These are phyloP conservation scores for Phyllosticta capitalensis DNA, from an alignment of 2,329 filamentous ascomycete genomes.

Conservation along the genomic window DNA sequence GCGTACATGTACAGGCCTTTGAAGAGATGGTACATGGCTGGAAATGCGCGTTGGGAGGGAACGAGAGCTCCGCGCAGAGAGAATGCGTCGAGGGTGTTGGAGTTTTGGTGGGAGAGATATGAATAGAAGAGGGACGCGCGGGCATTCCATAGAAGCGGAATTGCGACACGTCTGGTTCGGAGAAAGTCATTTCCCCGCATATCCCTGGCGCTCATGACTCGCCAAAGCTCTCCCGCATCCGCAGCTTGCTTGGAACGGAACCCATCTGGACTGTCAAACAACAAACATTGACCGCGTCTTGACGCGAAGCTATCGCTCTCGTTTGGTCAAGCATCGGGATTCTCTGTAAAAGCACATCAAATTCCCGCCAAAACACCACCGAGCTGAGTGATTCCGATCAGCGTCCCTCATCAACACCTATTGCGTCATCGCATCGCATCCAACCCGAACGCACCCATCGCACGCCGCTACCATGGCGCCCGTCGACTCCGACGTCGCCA, in stretches of 20 bases:
- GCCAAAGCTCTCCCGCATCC: constrained; percentile 4
- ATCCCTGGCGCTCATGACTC: not conserved
- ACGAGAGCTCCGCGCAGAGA: not conserved
- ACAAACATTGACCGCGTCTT: constrained; percentile 2
- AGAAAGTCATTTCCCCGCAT: not conserved
- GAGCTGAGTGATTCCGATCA: not conserved
- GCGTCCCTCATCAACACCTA: constrained; percentile 1
- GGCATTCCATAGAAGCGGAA: not conserved
- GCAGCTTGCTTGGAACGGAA: not conserved
- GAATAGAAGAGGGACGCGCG: constrained; percentile 1
- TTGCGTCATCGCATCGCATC: constrained; percentile 6
- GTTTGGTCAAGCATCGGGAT: not conserved
- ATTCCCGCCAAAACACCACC: not conserved
- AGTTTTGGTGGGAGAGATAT: constrained; percentile 3
- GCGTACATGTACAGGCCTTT: constrained; percentile 92
- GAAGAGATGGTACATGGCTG: constrained; percentile 88
- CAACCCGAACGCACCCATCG: not conserved
- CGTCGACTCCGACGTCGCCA: constrained; percentile 21
- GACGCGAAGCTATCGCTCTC: not conserved
- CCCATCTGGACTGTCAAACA: not conserved
- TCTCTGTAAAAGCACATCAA: not conserved
- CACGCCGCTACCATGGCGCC: constrained; percentile 23
- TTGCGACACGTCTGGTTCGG: not conserved
- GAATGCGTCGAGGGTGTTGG: constrained; percentile 1
- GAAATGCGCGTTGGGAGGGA: not conserved